phyloP scores from a whole-genome alignment of 805 yeast genomes.

The Teunomyces kruisii region DNA sequence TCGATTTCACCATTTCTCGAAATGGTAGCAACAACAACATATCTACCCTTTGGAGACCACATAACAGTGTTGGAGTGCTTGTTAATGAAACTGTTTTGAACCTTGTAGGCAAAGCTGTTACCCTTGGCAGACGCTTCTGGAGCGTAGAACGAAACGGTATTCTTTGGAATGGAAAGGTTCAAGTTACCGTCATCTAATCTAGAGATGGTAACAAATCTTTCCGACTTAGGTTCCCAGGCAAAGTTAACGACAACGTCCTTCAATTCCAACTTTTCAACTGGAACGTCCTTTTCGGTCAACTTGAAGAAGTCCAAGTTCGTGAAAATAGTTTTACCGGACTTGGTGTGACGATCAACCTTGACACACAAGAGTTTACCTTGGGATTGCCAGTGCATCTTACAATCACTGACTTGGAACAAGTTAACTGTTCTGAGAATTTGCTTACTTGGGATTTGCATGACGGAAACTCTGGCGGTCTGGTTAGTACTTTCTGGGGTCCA shows the following conservation, averaged over 20 bases:
- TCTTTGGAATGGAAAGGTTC: conserved; percentile 65
- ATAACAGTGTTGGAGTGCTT: conserved; percentile 69
- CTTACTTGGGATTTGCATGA: conserved; percentile 84
- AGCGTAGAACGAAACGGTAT: conserved; percentile 76
- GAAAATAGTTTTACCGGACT: conserved; percentile 88
- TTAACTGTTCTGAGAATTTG: conserved; percentile 86
- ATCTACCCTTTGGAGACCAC: conserved; percentile 95
- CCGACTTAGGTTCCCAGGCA: conserved; percentile 95
- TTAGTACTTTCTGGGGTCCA: conserved; percentile 96
- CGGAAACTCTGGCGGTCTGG: conserved; percentile 91
- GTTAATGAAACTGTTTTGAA: conserved; percentile 56
- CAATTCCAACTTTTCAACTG: conserved; percentile 91
- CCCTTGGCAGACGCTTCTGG: conserved; percentile 63
- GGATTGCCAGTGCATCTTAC: conserved; percentile 92
- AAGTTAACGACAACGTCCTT: conserved; percentile 85
- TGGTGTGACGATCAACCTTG: conserved; percentile 95
- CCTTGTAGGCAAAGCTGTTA: conserved; percentile 53
- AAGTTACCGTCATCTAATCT: conserved; percentile 54
- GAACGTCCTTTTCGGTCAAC: conserved; percentile 82
- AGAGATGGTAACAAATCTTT: conserved; percentile 80
- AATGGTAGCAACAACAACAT: conserved; percentile 55
- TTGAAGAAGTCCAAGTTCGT: conserved; percentile 91
- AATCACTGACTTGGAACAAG: conserved; percentile 90
- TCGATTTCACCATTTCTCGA: conserved; percentile 65
- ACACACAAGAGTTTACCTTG: conserved; percentile 83